Evolutionary conservation across 345 rosid species (phyloP).

Genomic region (Viola odorata): DNA sequence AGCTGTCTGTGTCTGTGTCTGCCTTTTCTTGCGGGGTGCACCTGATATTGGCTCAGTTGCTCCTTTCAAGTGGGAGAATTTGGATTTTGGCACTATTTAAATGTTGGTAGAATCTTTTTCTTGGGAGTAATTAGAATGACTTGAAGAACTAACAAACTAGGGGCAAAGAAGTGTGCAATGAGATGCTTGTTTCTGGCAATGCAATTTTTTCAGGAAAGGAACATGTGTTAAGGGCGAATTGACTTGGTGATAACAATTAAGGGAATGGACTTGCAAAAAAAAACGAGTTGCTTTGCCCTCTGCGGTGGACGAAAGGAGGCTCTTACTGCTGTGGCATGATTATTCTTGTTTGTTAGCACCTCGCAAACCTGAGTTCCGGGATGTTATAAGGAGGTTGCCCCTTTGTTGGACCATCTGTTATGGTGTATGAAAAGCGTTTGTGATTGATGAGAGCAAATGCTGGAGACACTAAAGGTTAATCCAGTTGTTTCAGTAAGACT

Average conservation of each 20-base stretch:
- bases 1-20: slow-evolving; percentile 89
- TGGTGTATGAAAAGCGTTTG: not conserved
- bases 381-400: slow-evolving; percentile 4
- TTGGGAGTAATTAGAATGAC: not conserved
- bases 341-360: not conserved
- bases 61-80: slow-evolving; percentile 75
- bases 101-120: not conserved
- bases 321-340: not conserved
- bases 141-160: slow-evolving; percentile 2
- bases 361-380: slow-evolving; percentile 7
- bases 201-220: not conserved
- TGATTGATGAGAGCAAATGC: not conserved
- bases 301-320: not conserved
- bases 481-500: no score
- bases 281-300: not conserved
- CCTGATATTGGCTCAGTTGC: slow-evolving; percentile 52
- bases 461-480: no score
- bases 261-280: not conserved
- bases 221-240: not conserved
- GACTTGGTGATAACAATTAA: not conserved
- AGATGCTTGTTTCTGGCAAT: slow-evolving; percentile 2
- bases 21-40: slow-evolving; percentile 65
- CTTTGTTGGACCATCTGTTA: slow-evolving; percentile 10
- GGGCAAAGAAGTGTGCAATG: not conserved
- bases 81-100: slow-evolving; percentile 68